phyloP scores from a whole-genome alignment of 2,329 filamentous ascomycete genomes.

The Calonectria pauciramosa region DNA sequence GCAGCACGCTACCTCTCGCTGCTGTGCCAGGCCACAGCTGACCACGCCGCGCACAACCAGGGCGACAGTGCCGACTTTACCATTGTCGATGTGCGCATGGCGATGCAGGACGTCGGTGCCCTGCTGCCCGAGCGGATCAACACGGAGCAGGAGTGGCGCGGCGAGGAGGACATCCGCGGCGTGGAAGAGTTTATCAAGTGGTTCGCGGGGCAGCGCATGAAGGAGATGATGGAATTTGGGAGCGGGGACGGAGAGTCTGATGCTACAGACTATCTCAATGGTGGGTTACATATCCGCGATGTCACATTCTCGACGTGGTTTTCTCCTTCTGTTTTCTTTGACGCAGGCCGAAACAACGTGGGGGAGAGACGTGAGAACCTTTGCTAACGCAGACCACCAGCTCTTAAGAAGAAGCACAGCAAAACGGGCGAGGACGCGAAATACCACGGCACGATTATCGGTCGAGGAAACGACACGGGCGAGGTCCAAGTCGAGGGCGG shows the following conservation, averaged over 20 bases:
- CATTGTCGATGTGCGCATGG: slow-evolving; percentile 86
- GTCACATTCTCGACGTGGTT: background rate
- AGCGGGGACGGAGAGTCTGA: slow-evolving; percentile 76
- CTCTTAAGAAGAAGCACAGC: slow-evolving; percentile 92
- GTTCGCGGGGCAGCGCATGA: slow-evolving; percentile 80
- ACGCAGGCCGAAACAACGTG: background rate
- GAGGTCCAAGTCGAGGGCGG: slow-evolving; percentile 86
- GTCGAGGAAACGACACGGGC: slow-evolving; percentile 78
- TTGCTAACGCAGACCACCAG: slow-evolving; percentile 62
- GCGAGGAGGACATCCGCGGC: slow-evolving; percentile 82
- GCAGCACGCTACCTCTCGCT: slow-evolving; percentile 84
- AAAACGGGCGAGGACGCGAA: slow-evolving; percentile 90
- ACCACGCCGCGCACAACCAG: slow-evolving; percentile 78
- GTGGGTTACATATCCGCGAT: slow-evolving; percentile 54
- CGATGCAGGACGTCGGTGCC: slow-evolving; percentile 84
- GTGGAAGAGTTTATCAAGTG: slow-evolving; percentile 84
- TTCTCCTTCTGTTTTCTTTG: background rate
- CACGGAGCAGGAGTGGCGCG: slow-evolving; percentile 77
- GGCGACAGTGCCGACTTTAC: slow-evolving; percentile 63
- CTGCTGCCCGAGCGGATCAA: slow-evolving; percentile 77
- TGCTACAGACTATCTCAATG: slow-evolving; percentile 78
- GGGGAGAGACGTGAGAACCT: slow-evolving; percentile 33
- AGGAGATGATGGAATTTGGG: slow-evolving; percentile 85
- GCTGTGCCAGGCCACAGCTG: slow-evolving; percentile 79
- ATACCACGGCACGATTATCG: slow-evolving; percentile 87